phyloP scores from a whole-genome alignment of 257 asterid species.

The Solanum verrucosum region DNA sequence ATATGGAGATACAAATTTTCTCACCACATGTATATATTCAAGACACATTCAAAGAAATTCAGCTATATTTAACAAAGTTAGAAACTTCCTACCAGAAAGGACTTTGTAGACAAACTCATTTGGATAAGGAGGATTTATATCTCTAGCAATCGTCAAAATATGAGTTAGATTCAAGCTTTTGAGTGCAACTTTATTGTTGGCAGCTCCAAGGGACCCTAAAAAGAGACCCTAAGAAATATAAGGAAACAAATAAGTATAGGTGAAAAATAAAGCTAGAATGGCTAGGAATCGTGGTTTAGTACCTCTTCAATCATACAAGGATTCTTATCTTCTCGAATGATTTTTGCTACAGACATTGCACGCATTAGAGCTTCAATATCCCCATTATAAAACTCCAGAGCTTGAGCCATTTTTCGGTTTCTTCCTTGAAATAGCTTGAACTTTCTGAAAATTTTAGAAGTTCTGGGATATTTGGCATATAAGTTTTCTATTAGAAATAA shows the following conservation, averaged over 20 bases:
- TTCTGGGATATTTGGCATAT: not conserved
- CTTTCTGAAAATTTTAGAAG: not conserved
- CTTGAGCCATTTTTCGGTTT: conserved; percentile 24
- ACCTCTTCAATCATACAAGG: conserved; percentile 91
- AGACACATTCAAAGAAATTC: not conserved
- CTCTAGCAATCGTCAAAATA: conserved; percentile 53
- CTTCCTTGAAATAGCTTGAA: not conserved
- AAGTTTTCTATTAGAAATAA: not conserved
- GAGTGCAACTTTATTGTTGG: conserved; percentile 42
- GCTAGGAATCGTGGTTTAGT: not conserved
- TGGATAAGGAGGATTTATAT: conserved; percentile 39
- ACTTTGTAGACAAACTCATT: conserved; percentile 63
- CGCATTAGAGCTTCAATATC: conserved; percentile 41
- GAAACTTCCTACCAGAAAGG: conserved; percentile 31
- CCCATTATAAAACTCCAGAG: conserved; percentile 15
- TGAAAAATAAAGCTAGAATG: not conserved
- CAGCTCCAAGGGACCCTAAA: conserved; percentile 91
- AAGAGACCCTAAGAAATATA: conserved; percentile 59
- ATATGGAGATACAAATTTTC: not conserved
- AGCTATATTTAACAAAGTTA: not conserved
- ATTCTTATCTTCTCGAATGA: conserved; percentile 32
- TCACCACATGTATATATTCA: not conserved
- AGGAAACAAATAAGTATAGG: not conserved
- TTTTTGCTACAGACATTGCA: conserved; percentile 26
- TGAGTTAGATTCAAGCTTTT: conserved; percentile 60